Evolutionary conservation across 345 rosid species (phyloP).

Genomic region (Eucalyptus rudis): DNA sequence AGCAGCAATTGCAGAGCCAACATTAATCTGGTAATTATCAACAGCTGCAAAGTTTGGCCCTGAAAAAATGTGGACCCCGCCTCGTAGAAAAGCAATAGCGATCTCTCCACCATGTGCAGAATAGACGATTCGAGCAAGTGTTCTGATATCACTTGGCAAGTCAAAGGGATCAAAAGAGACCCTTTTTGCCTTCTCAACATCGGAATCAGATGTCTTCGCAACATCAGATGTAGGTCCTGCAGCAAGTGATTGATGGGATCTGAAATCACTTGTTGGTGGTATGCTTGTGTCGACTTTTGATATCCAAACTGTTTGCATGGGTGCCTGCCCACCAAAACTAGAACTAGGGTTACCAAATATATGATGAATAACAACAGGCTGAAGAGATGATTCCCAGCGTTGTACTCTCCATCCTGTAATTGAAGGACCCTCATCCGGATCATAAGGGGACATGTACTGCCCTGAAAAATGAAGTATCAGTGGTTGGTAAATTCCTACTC

Average conservation of each 20-base stretch:
- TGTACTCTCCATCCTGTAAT: constrained; percentile 99
- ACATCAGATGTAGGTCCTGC: constrained; percentile 40
- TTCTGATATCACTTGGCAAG: constrained; percentile 92
- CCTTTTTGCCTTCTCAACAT: constrained; percentile 46
- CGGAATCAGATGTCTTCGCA: constrained; percentile 37
- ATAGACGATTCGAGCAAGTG: constrained; percentile 88
- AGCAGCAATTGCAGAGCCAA: constrained; percentile 92
- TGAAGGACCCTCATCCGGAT: constrained; percentile 99
- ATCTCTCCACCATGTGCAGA: constrained; percentile 99
- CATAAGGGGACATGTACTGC: constrained; percentile 98
- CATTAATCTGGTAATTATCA: constrained; percentile 92
- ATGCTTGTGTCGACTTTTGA: constrained; percentile 96
- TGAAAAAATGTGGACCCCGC: constrained; percentile 96
- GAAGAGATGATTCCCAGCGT: constrained; percentile 98
- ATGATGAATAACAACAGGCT: constrained; percentile 95
- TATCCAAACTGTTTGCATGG: constrained; percentile 93
- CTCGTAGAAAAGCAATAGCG: constrained; percentile 88
- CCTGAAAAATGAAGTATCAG: constrained; percentile 29
- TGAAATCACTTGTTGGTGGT: constrained; percentile 79
- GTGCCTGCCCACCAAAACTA: constrained; percentile 90
- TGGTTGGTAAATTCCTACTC: background rate
- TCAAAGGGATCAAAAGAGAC: constrained; percentile 95
- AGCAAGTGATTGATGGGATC: constrained; percentile 37
- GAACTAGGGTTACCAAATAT: constrained; percentile 95
- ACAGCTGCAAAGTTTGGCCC: constrained; percentile 88